These are phyloP conservation scores for Claviceps purpurea DNA, from an alignment of 2,329 filamentous ascomycete genomes.

Conservation along the genomic window DNA sequence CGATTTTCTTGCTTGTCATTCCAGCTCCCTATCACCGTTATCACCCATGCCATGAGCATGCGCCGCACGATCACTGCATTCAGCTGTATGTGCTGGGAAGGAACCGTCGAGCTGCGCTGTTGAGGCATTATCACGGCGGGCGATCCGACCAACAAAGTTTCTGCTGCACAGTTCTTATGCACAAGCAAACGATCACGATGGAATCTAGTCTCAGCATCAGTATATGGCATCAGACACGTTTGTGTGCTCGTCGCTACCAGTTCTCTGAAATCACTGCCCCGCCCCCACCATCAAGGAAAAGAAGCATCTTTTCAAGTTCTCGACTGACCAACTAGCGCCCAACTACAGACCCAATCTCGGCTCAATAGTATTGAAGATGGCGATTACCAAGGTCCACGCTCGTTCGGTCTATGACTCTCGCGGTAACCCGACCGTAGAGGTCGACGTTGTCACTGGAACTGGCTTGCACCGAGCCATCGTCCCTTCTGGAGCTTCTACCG, in stretches of 20 bases:
- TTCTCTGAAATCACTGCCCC: constrained; percentile 1
- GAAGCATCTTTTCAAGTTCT: neutral
- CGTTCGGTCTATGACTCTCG: constrained; percentile 98
- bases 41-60: neutral
- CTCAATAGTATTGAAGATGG: constrained; percentile 49
- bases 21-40: neutral
- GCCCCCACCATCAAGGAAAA: constrained; percentile 3
- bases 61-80: neutral
- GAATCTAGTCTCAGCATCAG: neutral
- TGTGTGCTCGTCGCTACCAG: neutral
- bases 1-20: neutral
- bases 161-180: neutral
- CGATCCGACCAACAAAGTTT: neutral
- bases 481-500: constrained; percentile 89
- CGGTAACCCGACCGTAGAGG: constrained; percentile 95
- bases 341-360: neutral
- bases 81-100: neutral
- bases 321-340: constrained; percentile 1
- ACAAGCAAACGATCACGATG: neutral
- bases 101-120: neutral
- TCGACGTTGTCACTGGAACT: constrained; percentile 91
- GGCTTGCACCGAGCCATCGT: constrained; percentile 96
- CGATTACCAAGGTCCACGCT: constrained; percentile 80
- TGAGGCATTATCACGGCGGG: constrained; percentile 2
- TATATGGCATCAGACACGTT: neutral